phyloP scores from a whole-genome alignment of 2,329 filamentous ascomycete species.

The Monosporascus sp. region DNA sequence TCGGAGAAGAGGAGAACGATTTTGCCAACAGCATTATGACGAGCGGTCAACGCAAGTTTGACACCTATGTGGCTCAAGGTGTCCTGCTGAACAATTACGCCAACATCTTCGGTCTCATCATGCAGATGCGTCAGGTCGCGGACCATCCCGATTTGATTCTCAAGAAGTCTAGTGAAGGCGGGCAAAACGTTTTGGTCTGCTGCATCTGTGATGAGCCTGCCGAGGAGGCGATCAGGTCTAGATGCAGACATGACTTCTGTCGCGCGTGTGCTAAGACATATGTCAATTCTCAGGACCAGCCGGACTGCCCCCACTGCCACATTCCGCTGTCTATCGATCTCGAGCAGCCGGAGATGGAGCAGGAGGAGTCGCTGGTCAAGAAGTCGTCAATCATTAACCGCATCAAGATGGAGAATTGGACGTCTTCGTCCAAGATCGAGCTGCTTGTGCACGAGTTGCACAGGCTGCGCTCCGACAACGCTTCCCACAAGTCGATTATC shows the following conservation, averaged over 20 bases:
- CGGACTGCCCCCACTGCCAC: conserved; percentile 86
- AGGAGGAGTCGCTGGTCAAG: conserved; percentile 80
- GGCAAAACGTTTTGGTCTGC: conserved; percentile 86
- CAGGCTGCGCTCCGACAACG: conserved; percentile 84
- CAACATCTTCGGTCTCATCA: conserved; percentile 97
- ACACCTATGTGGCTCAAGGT: conserved; percentile 91
- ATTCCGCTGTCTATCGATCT: conserved; percentile 86
- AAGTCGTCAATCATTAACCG: conserved; percentile 98
- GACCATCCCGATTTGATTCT: conserved; percentile 93
- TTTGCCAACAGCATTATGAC: conserved; percentile 96
- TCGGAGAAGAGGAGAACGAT: conserved; percentile 92
- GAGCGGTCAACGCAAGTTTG: conserved; percentile 80
- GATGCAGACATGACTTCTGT: conserved; percentile 91
- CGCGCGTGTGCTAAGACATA: conserved; percentile 76
- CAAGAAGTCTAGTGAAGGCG: conserved; percentile 79
- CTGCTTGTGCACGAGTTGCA: conserved; percentile 92
- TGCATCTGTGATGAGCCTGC: conserved; percentile 95
- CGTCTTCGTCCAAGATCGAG: conserved; percentile 96
- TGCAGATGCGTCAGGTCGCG: conserved; percentile 98
- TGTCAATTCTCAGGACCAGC: conserved; percentile 68
- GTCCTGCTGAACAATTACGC: conserved; percentile 97
- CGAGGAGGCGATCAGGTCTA: conserved; percentile 87
- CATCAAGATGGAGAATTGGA: conserved; percentile 99
- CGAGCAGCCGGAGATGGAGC: conserved; percentile 91
- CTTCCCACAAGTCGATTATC: conserved; percentile 93